Base-by-base conservation (phyloP, 2,329 filamentous ascomycete species). In the Simplicillium aogashimaense region DNA sequence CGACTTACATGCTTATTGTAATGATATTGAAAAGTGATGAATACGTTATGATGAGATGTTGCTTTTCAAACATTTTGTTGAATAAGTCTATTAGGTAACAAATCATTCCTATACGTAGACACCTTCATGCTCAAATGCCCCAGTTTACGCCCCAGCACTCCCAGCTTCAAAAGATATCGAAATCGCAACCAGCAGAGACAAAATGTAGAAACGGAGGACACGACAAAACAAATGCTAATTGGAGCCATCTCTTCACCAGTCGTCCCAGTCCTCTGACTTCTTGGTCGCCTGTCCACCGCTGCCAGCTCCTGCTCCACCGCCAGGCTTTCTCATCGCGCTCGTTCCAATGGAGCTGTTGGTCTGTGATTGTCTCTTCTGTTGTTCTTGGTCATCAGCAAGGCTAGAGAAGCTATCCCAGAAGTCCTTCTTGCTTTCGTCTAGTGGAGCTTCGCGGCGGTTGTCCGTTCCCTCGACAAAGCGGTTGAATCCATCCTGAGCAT, bases 401-500 rank as follows among this genome's bases (percentile, higher is more conserved):
- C 74, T 77, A 0, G 87, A 82, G 61, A 97, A 95, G 50, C 83
- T 83, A 57, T 95, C 89, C 89, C 89, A 95, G 63, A 95, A 95
- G 50, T 85, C 83, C 57, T 83, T 83, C 61, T 81, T 84, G 74
- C 59, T 83, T 72, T 68, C 70, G 53, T 80, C 70, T 38, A 78
- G 53, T 41, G 60, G 66, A 40, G 55, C 63, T 42, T 61, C 55
- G 42, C 63, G 54, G 43, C 49, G 45, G 34, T 64, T 54, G 16
- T 70, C 65, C 13, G 74, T 73, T 3, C 84, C 86, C 57, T 97
- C 92, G 39, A 97, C 88, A 53, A 97, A 95, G 38, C 82, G 79
- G 56, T 73, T 86, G 65, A 97, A 83, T 32, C 80, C 76, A 7
- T 92, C 84, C 40, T 86, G 82, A 0, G 89, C 86, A 39, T 71